Evolutionary conservation across 2,329 filamentous ascomycete genomes (phyloP), one percentile per base, ranked within the genome.

Genomic region (Phaeosphaeria sp.): DNA sequence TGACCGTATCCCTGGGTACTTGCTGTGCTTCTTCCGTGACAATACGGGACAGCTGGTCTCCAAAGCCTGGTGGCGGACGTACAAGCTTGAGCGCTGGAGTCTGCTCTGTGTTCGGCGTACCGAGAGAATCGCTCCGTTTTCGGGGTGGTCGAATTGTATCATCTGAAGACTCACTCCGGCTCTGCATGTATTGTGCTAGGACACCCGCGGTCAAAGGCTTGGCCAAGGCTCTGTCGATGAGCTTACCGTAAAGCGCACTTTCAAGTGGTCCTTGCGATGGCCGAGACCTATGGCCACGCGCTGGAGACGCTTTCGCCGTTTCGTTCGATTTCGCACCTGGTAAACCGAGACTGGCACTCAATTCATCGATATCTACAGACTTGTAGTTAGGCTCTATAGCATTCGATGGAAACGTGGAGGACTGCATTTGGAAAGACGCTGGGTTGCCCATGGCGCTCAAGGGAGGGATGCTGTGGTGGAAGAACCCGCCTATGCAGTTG

Each of bases 131-230:
- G 41, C 52, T 36, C 18, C 18, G 15, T 30, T 39, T 20, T 10
- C n/a, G 39, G 10, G 50, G 36, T 42, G 42, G 25, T 13, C 36
- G 25, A 10, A 44, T 20, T 5, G 18, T 48, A 20, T 54, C 46
- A 10, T 46, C 50, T 10, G 25, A 41, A 1, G 48, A 15, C 21
- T 33, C 25, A 15, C 50, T 59, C 33, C 54, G 52, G n/a, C 44
- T 55, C 2, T 51, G 43, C 11, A 71, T 46, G 23, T 58, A 59
- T 21, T 60, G 55, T 50, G 63, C 68, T 56, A 71, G 50, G 13
- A 44, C 55, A 50, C 64, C 54, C 41, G 67, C 63, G 13, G 66
- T 70, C 41, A 71, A 60, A 47, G 67, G 56, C 53, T 63, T 66
- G 20, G 58, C 56, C 22, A 67, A 52, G 22, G 68, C 68, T 56